Conservation (phyloP, 805 yeast species). For the Lachancea kluyveri region DNA sequence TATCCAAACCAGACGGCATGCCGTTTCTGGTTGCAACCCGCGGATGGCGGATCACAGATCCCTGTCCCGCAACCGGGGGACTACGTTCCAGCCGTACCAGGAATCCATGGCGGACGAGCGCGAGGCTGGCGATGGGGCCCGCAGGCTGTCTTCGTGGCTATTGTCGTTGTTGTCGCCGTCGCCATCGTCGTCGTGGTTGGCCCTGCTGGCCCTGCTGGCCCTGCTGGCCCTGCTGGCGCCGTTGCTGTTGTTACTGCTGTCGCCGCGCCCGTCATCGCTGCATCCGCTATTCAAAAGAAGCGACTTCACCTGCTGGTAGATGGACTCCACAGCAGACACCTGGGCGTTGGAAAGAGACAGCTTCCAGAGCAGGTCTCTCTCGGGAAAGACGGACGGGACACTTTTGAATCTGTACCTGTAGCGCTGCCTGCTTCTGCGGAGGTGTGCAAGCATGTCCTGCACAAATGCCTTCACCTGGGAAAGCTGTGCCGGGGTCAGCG, state of each 20-base stretch:
- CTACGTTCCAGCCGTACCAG: constrained; percentile 17
- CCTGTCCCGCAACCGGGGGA: constrained; percentile 9
- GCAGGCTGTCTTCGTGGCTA: not conserved
- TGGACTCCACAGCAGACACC: not conserved
- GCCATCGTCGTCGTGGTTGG: not conserved
- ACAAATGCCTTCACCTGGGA: constrained; percentile 11
- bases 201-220: too few relatives aligned
- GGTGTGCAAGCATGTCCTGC: constrained; percentile 14
- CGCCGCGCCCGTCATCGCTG: not conserved
- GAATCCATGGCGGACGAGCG: constrained; percentile 2
- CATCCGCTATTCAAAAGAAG: not conserved
- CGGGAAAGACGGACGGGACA: constrained; percentile 16
- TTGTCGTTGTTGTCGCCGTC: not conserved
- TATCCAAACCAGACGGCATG: too few relatives aligned
- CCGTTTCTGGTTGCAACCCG: too few relatives aligned
- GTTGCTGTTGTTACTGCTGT: not conserved
- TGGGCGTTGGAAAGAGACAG: constrained; percentile 8
- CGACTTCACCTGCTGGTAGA: too few relatives aligned
- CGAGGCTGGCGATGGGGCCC: too few relatives aligned
- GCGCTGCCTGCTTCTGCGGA: constrained; percentile 7
- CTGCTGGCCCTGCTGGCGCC: too few relatives aligned
- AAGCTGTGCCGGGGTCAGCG: constrained; percentile 10
- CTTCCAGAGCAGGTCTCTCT: constrained; percentile 10
- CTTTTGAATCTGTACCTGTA: constrained; percentile 10
- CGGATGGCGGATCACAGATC: too few relatives aligned